Evolutionary conservation across 345 rosid species (phyloP), one percentile per base, ranked within the genome.

Genomic region (Eucalyptus polyanthemos): DNA sequence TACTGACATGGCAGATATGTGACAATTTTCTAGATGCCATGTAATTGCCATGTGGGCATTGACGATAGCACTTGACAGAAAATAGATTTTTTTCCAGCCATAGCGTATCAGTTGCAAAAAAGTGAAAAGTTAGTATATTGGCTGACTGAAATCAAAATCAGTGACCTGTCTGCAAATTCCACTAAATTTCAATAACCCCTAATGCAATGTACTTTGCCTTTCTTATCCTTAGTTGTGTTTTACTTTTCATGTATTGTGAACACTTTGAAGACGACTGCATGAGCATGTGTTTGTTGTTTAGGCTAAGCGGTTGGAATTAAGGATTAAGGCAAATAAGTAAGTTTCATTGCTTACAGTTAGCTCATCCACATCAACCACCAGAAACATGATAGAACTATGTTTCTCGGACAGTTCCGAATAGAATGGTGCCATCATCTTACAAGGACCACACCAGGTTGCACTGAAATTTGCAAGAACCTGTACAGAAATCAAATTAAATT

Each of bases 391-490:
- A 29, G 95, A 93, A 90, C 94, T 87, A 89, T 95, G 89, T 91
- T 95, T 96, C 93, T 94, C 94, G 5, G 98, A 95, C 88, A 97
- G 93, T 72, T 95, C 98, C 2, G 89, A 44, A 89, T 86, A 95
- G 83, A 92, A 91, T 51, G 97, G 94, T 11, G 98, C 97, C 47
- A 96, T 93, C 87, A 93, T 62, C 91, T 94, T 94, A 91, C 97
- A 95, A 31, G 98, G 99, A 89, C 96, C 96, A 92, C 99, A 95
- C 99, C 99, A 97, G 50, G 94, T 90, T 14, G 99, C 96, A 87
- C 97, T 94, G 94, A 97, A 97, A 92, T 97, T 97, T 58, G 96
- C 98, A 89, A 95, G 34, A 51, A 95, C 95, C 98, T 97, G 95
- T 72, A 50, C 67, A 47, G 42, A 49, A 72, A 40, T 27, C 58